phyloP scores from a whole-genome alignment of 306 rosid genomes.

The Glycyrrhiza uralensis region DNA sequence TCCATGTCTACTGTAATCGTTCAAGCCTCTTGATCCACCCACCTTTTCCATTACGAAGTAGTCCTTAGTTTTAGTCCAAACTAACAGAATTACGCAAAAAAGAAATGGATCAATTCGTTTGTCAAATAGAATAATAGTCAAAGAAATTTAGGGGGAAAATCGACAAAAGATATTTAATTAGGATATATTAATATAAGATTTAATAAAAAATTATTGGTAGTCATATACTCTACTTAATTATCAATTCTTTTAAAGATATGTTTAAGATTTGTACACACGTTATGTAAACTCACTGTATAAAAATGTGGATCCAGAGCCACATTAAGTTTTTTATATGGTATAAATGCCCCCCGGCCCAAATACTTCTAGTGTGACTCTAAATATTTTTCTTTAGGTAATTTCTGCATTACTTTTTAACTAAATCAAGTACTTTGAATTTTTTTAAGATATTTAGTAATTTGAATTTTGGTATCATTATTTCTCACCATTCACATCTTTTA shows the following conservation, averaged over 20 bases:
- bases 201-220: neutral
- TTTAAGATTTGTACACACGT: neutral
- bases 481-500: no score
- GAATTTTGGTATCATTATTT: no score
- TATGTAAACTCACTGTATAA: neutral
- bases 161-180: neutral
- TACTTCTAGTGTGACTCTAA: no score
- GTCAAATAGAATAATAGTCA: neutral
- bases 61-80: constrained; percentile 1
- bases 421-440: no score
- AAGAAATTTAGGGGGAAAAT: neutral
- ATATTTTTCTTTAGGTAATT: no score
- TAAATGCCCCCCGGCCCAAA: no score
- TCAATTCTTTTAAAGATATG: neutral
- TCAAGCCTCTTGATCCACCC: neutral
- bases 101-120: neutral
- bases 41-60: neutral
- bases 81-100: neutral
- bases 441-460: no score
- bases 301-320: neutral
- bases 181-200: no score
- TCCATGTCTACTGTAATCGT: neutral
- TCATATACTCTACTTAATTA: neutral
- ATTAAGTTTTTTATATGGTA: no score
- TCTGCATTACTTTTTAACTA: no score